These are phyloP conservation scores for Oryza coarctata DNA, from an alignment of 176 grass and related monocot species.

Conservation along the genomic window DNA sequence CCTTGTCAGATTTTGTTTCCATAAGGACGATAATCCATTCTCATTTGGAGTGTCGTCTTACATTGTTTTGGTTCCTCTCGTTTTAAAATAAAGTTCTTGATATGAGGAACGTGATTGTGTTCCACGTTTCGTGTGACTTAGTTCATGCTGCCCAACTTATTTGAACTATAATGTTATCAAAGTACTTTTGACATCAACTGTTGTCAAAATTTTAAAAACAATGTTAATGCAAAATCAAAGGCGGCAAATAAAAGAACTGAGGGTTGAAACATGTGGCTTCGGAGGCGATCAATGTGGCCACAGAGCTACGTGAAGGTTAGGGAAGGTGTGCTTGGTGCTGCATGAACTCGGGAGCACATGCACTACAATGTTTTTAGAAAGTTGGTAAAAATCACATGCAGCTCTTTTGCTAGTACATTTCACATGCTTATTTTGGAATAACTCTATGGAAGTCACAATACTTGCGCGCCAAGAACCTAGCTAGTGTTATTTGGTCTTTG, in stretches of 20 bases:
- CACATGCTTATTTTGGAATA: neutral
- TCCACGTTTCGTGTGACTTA: too few species aligned
- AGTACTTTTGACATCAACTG: neutral
- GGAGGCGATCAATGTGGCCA: neutral
- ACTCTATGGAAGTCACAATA: neutral
- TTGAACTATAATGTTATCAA: neutral
- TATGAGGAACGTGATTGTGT: too few species aligned
- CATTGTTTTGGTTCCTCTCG: too few species aligned
- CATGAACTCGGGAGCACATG: neutral
- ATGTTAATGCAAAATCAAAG: neutral
- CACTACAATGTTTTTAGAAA: neutral
- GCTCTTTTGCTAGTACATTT: neutral
- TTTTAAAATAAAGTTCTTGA: too few species aligned
- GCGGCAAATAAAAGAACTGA: neutral
- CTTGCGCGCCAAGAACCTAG: constrained; percentile 7
- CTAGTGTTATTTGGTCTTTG: neutral
- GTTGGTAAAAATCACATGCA: neutral
- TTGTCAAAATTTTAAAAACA: neutral
- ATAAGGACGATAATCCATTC: too few species aligned
- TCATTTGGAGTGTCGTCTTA: too few species aligned
- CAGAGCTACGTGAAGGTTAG: too few species aligned
- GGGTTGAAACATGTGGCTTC: neutral
- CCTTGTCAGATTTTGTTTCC: too few species aligned
- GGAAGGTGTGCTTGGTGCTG: too few species aligned
- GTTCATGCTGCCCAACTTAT: too few species aligned